phyloP scores from a whole-genome alignment of 2,329 filamentous ascomycete species.

The Nemania sp. region DNA sequence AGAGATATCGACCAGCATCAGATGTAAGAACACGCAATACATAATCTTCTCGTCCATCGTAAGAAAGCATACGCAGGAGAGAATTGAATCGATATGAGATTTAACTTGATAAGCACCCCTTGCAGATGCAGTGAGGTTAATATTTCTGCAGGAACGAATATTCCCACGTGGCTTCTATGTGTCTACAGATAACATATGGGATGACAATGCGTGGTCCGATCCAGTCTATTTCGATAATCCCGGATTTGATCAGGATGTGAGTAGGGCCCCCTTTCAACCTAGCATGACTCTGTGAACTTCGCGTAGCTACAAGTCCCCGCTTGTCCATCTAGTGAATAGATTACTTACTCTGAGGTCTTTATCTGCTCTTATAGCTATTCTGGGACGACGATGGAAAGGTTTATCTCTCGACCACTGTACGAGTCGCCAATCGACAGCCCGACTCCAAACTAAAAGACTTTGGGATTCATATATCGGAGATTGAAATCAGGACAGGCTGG shows the following conservation, averaged over 20 bases:
- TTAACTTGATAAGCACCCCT: background rate
- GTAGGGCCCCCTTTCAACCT: constrained; percentile 14
- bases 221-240: constrained; percentile 59
- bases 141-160: constrained; percentile 45
- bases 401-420: constrained; percentile 52
- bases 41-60: background rate
- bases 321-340: background rate
- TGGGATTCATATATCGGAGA: constrained; percentile 51
- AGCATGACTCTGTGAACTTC: background rate
- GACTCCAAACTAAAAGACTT: constrained; percentile 54
- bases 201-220: constrained; percentile 55
- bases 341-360: background rate
- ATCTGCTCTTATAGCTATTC: constrained; percentile 41
- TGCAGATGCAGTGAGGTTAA: background rate
- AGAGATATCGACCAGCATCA: constrained; percentile 47
- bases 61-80: background rate
- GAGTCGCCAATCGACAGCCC: constrained; percentile 43
- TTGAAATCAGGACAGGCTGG: constrained; percentile 48
- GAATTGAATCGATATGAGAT: background rate
- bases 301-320: background rate
- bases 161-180: constrained; percentile 60
- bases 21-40: constrained; percentile 29
- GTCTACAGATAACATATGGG: constrained; percentile 56
- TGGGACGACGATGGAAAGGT: constrained; percentile 55
- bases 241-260: constrained; percentile 58